Conservation (phyloP, 2,329 filamentous ascomycete genomes). For the Trichoderma lentiforme region DNA sequence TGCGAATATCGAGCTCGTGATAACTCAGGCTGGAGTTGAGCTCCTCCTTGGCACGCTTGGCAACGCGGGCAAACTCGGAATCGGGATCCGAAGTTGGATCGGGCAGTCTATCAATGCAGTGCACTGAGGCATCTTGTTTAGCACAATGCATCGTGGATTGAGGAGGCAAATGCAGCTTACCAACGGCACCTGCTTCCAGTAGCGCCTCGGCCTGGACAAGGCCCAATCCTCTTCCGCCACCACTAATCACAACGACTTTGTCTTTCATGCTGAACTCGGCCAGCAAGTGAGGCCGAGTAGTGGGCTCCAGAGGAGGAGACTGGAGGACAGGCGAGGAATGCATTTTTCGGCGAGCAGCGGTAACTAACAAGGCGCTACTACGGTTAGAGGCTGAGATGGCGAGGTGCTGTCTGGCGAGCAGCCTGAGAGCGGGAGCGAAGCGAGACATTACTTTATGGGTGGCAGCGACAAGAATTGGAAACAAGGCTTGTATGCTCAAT, state of each 20-base stretch:
- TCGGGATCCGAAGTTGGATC: constrained; percentile 43
- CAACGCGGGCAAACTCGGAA: constrained; percentile 62
- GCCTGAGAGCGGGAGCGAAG: constrained; percentile 24
- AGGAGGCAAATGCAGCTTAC: constrained; percentile 33
- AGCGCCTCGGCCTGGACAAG: constrained; percentile 75
- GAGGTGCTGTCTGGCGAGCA: constrained; percentile 23
- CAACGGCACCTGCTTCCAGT: constrained; percentile 72
- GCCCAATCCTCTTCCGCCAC: constrained; percentile 73
- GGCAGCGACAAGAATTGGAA: background rate
- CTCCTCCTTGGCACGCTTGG: constrained; percentile 59
- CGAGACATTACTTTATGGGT: constrained; percentile 26
- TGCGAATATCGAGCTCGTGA: constrained; percentile 75
- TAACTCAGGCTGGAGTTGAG: constrained; percentile 69
- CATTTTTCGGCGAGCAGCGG: constrained; percentile 23
- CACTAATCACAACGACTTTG: constrained; percentile 74
- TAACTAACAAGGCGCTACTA: constrained; percentile 11
- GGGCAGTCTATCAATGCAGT: constrained; percentile 62
- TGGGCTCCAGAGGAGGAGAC: constrained; percentile 22
- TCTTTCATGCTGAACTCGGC: constrained; percentile 73
- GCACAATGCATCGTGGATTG: background rate
- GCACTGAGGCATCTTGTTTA: constrained; percentile 44
- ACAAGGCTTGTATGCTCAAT: constrained; percentile 1
- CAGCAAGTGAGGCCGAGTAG: constrained; percentile 37
- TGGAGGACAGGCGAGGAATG: constrained; percentile 23
- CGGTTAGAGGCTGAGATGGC: constrained; percentile 2